Evolutionary conservation across 2,329 filamentous ascomycete species (phyloP).

Genomic region (Zelopaecilomyces penicillatus): DNA sequence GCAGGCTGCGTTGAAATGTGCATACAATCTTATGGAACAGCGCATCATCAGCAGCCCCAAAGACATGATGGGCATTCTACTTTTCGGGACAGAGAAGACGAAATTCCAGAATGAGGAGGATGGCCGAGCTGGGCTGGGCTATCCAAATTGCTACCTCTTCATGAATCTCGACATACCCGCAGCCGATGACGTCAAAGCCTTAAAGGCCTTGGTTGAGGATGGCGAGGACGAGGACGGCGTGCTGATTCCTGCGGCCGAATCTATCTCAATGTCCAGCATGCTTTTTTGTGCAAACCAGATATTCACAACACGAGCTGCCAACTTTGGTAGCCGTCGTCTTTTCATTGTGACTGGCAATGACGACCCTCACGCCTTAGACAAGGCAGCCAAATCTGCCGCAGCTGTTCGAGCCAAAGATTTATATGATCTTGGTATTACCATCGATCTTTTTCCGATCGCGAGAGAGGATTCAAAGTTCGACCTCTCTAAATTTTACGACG

Average conservation of each 20-base stretch:
- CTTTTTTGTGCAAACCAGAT: constrained; percentile 94
- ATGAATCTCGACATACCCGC: constrained; percentile 81
- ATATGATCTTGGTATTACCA: constrained; percentile 84
- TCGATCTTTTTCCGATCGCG: constrained; percentile 89
- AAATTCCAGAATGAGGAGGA: constrained; percentile 65
- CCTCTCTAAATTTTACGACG: constrained; percentile 81
- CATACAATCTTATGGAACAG: constrained; percentile 93
- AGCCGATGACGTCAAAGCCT: constrained; percentile 73
- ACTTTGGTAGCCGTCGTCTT: constrained; percentile 85
- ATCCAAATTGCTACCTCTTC: constrained; percentile 88
- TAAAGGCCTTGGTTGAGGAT: constrained; percentile 70
- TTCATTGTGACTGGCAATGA: constrained; percentile 96
- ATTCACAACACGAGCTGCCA: constrained; percentile 89
- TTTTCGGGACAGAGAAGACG: constrained; percentile 83
- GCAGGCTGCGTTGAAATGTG: constrained; percentile 82
- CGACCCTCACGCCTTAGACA: constrained; percentile 67
- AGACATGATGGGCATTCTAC: constrained; percentile 92
- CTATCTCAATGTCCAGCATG: constrained; percentile 76
- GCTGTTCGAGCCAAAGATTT: constrained; percentile 87
- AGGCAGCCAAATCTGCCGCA: constrained; percentile 64
- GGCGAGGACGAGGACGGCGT: constrained; percentile 63
- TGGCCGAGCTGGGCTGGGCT: constrained; percentile 52
- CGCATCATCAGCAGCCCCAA: constrained; percentile 94
- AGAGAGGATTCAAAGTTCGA: constrained; percentile 65
- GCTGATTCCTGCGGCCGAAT: constrained; percentile 59